A percentile compares a stretch with the other conserved stretches of the same genome.
Evolutionary conservation across 495 filamentous ascomycete species (phyloP).

Genomic region (Apiosordaria backusii): DNA sequence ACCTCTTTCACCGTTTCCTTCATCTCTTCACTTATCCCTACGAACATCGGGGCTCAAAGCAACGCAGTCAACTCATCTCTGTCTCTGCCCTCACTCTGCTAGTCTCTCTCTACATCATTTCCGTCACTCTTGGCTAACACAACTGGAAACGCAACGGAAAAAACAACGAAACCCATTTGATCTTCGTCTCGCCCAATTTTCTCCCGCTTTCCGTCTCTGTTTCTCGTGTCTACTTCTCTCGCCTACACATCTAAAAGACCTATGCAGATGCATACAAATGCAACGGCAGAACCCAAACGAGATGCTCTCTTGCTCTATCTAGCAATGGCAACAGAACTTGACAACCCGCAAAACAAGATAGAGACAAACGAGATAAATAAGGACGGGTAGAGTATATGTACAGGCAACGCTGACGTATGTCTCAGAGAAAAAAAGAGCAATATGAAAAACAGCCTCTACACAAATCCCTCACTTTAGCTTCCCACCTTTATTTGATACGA

Average conservation of each 20-base stretch:
- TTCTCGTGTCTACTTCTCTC: background rate
- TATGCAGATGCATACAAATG: constrained; percentile 1
- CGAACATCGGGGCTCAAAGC: too few relatives aligned
- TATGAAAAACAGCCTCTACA: background rate
- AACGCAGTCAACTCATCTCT: too few relatives aligned
- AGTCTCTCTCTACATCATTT: too few relatives aligned
- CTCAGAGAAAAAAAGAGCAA: background rate
- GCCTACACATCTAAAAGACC: background rate
- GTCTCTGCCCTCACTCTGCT: too few relatives aligned
- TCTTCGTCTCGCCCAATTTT: too few relatives aligned
- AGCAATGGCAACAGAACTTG: background rate
- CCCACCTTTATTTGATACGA: constrained; percentile 32
- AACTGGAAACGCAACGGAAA: too few relatives aligned
- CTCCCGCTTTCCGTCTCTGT: background rate
- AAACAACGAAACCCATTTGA: too few relatives aligned
- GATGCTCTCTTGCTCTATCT: constrained; percentile 13
- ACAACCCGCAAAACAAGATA: background rate
- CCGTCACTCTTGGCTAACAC: too few relatives aligned
- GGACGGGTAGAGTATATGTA: background rate
- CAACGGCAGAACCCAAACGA: background rate
- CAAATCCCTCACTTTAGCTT: background rate
- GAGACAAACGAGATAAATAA: background rate
- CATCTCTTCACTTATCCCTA: too few relatives aligned
- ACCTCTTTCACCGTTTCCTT: too few relatives aligned
- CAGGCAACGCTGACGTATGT: background rate